Base-by-base conservation (phyloP, 805 yeast species). In the Candida ovalis region DNA sequence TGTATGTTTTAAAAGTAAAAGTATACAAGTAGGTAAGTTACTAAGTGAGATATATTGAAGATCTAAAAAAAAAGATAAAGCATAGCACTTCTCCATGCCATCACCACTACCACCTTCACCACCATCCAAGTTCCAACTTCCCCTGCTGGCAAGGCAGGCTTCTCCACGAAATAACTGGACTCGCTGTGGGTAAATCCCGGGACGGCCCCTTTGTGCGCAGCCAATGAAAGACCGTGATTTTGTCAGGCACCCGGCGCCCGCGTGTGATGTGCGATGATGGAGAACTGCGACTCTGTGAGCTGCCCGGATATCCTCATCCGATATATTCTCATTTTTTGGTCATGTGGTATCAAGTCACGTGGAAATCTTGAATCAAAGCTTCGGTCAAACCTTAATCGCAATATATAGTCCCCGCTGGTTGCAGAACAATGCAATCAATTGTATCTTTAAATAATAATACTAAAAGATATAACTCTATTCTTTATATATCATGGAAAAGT, bases 221-320 rank as follows among this genome's bases (percentile, higher is more conserved):
- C 51, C 51, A 48, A 48, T 48, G 45, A 38, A 37, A 25, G 38
- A 2, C 12, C 22, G 32, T 40, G 33, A 48, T 45, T 32, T 44
- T 37, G 51, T 48, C 41, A 39, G 27, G 27, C 19, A 3, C 25
- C 10, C 3, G 21, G 28, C 23, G 21, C 18, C 21, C 37, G 18
- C 3, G 41, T 35, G 22, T 7, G 36, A 32, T 32, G 17, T 6
- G 36, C 36, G 36, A 8, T 27, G 30, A 8, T 27, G 10, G 10
- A 27, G 12, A n/a, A n/a, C n/a, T n/a, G n/a, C n/a, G n/a, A n/a
- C n/a, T n/a, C n/a, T n/a, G n/a, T n/a, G n/a, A n/a, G n/a, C n/a
- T n/a, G 30, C 30, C 30, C 35, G 35, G 35, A 30, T 30, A 30
- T 30, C 35, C 15, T 30, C 35, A 12, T 30, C 35, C 35, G 35